A percentile compares a stretch with the other conserved stretches of the same genome.
Conservation (phyloP, 768 basidiomycete genomes). For the Boletus bicolor region DNA sequence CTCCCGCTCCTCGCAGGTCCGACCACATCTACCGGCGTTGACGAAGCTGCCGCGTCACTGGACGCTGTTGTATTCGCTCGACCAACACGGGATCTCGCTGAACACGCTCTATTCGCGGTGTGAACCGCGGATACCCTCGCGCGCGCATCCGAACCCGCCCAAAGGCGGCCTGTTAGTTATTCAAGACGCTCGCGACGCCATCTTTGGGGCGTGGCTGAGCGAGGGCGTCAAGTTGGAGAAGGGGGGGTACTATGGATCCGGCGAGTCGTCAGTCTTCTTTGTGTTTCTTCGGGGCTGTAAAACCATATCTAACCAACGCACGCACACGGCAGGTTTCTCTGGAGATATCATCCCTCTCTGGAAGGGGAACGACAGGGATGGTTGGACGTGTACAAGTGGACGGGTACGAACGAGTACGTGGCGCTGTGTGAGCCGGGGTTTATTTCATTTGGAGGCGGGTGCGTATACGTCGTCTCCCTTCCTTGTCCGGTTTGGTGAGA, state of each 20-base stretch:
- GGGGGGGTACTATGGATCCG: slow-evolving; percentile 78
- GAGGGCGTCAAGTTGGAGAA: slow-evolving; percentile 57
- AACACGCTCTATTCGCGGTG: slow-evolving; percentile 44
- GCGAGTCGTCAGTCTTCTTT: slow-evolving; percentile 53
- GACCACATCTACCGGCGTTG: slow-evolving; percentile 69
- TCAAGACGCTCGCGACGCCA: slow-evolving; percentile 52
- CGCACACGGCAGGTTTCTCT: slow-evolving; percentile 60
- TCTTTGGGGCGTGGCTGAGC: slow-evolving; percentile 60
- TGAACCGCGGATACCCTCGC: slow-evolving; percentile 30
- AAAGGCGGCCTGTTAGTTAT: slow-evolving; percentile 61
- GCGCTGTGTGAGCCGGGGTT: slow-evolving; percentile 64
- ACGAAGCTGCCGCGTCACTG: slow-evolving; percentile 67
- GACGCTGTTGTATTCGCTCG: slow-evolving; percentile 84
- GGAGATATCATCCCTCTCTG: slow-evolving; percentile 48
- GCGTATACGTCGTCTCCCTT: not conserved
- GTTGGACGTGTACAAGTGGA: slow-evolving; percentile 47
- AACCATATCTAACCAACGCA: not conserved
- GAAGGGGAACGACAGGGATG: slow-evolving; percentile 23
- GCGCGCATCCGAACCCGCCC: slow-evolving; percentile 22
- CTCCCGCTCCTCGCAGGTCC: slow-evolving; percentile 45
- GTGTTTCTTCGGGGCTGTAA: not conserved
- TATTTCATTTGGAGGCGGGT: too few species aligned
- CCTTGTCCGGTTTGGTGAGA: not conserved
- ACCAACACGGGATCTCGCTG: slow-evolving; percentile 93
- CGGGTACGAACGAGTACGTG: slow-evolving; percentile 83